Evolutionary conservation across 2,329 filamentous ascomycete species (phyloP), one percentile per base, ranked within the genome.

Genomic region (Arthrinium phaeospermum): DNA sequence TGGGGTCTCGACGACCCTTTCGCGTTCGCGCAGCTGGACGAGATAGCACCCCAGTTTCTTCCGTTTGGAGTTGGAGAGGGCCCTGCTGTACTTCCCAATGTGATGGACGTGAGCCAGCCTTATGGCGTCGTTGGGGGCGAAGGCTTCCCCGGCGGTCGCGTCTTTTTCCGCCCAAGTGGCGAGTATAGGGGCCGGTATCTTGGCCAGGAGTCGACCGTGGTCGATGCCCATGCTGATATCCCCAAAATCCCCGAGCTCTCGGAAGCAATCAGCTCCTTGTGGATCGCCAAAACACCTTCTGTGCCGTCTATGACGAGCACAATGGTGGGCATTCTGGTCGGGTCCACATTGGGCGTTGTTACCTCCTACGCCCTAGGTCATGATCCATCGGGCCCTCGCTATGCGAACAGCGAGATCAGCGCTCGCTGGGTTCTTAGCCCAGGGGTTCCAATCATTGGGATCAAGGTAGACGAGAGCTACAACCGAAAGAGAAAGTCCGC

Each of bases 371-470:
- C 94, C 27, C 85, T 98, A 0, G 93, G 92, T 34, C 82, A 84
- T 72, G 86, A 89, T 69, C 80, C 83, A 6, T 83, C 89, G 34
- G 90, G 92, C 69, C 86, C 90, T 71, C 88, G 92, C 72, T 90
- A 92, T 75, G 86, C 88, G 49, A 90, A 90, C 53, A 95, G 95
- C 4, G 93, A 97, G 77, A 88, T 96, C 75, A 97, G 94, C 51
- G 93, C 94, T 46, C 93, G 93, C 76, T 98, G 96, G 96, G 91
- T 94, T 13, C 86, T 98, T 16, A 95, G 94, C 78, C 96, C 96
- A 3, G 96, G 96, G 53, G 95, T 98, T 3, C 96, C 96, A 0
- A 96, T 99, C 74, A 89, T 98, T 71, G 90, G 91, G 0, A 90
- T 99, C 73, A 90, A 90, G 64, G 89, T 98, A 8, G 96, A 99